Base-by-base conservation (phyloP, 83 land plant genomes). In the Larix sibirica region DNA sequence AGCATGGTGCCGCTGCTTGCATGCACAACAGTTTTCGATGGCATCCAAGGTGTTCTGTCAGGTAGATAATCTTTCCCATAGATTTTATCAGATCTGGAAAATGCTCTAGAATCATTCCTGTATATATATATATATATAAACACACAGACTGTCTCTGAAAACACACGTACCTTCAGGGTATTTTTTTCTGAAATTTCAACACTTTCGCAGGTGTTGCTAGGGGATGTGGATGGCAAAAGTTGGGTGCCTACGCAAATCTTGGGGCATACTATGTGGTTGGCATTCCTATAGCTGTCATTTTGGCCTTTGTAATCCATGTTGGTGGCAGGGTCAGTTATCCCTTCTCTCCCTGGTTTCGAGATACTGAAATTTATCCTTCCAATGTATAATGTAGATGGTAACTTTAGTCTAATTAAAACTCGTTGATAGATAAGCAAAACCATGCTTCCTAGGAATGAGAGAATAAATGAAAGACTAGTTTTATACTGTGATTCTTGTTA, bases 241-340 rank as follows among this genome's bases (percentile, higher is more conserved):
- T 87, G 3, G 84, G 87, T 58, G 85, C 87, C 8, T 80, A 66
- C 26, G 65, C 83, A 20, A 90, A 85, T 65, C 85, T 90, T 38
- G 87, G 83, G 59, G 89, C 91, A n/a, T 90, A 84, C 79, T 90
- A 90, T 60, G 79, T 85, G 38, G 90, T 90, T 4, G 91, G 90
- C 6, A 62, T 87, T 70, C 91, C 91, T 67, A 26, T 16, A 9
- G 90, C 90, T n/a, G 58, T 87, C 5, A 5, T 62, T 21, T 44
- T 90, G 24, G 84, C 85, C 24, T 90, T 90, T 76, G 60, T 84
- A 70, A 54, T 89, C 20, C 86, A 87, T 26, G 16, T 80, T n/a
- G 84, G 86, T 71, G 91, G 86, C 40, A 81, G 61, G 86, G 91
- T 84, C 61, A 56, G 81, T 76, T 12, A 21, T 16, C 44, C 17